A percentile compares a stretch with the other conserved stretches of the same genome.
Evolutionary conservation across 169 alveolate genomes (phyloP).

Genomic region (Plasmodium inui): DNA sequence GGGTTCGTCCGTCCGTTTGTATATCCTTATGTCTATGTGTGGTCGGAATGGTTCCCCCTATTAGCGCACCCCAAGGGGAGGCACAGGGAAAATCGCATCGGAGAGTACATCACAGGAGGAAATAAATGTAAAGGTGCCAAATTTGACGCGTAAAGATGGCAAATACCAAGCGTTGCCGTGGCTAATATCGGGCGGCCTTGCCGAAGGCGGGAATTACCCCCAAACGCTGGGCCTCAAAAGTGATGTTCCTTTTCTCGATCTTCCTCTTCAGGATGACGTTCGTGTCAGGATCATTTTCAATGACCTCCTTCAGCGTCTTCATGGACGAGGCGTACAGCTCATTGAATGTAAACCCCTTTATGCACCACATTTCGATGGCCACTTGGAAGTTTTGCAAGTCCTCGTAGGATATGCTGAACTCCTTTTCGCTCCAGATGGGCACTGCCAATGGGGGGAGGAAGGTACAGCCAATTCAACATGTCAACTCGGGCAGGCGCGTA

Average conservation of each 20-base stretch:
- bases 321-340: conserved; percentile 83
- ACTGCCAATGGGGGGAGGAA: conserved; percentile 25
- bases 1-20: conserved; percentile 26
- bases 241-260: conserved; percentile 68
- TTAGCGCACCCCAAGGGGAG: background rate
- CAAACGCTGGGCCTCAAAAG: conserved; percentile 63
- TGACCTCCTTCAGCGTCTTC: conserved; percentile 84
- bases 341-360: conserved; percentile 83
- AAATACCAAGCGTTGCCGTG: background rate
- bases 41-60: background rate
- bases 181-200: background rate
- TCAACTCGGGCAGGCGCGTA: background rate
- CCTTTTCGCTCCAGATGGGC: conserved; percentile 84
- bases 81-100: background rate
- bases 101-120: conserved; percentile 25
- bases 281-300: conserved; percentile 85
- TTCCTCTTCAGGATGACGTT: conserved; percentile 80
- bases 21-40: background rate
- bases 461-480: background rate
- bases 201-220: conserved; percentile 35
- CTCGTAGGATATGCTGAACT: conserved; percentile 84
- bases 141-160: background rate
- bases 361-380: conserved; percentile 87
- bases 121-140: background rate
- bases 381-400: conserved; percentile 86